These are phyloP conservation scores for Fusarium kyushuense DNA, from an alignment of 2,329 filamentous ascomycete species.

Conservation along the genomic window DNA sequence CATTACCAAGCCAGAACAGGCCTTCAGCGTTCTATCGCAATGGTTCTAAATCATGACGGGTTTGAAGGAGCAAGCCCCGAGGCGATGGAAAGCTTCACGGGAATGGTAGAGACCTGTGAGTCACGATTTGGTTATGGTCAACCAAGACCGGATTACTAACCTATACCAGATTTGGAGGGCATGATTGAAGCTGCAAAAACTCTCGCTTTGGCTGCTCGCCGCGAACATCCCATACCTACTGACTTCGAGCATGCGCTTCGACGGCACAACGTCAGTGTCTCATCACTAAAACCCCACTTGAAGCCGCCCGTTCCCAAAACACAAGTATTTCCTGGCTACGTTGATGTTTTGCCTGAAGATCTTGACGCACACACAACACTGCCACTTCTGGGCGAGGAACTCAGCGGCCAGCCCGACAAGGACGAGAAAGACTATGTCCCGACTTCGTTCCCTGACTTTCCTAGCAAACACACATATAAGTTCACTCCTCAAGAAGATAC, in stretches of 20 bases:
- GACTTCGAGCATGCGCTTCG: conserved; percentile 69
- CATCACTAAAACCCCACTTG: conserved; percentile 67
- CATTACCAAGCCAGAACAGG: conserved; percentile 53
- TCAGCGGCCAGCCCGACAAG: conserved; percentile 70
- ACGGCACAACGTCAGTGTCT: conserved; percentile 64
- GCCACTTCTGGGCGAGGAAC: conserved; percentile 64
- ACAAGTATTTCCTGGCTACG: conserved; percentile 55
- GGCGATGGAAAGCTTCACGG: conserved; percentile 69
- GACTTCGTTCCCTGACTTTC: conserved; percentile 69
- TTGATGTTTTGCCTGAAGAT: conserved; percentile 54
- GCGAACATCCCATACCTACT: conserved; percentile 64
- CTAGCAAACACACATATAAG: conserved; percentile 73
- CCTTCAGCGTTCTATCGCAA: conserved; percentile 66
- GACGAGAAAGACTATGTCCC: conserved; percentile 68
- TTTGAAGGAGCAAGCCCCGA: conserved; percentile 67
- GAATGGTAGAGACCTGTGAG: conserved; percentile 69
- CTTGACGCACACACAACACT: conserved; percentile 57
- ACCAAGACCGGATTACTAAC: conserved; percentile 9
- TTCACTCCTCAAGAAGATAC: conserved; percentile 67
- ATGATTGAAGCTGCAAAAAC: conserved; percentile 63
- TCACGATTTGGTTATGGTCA: neutral
- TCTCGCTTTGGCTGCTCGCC: conserved; percentile 62
- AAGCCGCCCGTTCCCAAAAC: conserved; percentile 62
- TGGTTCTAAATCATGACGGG: conserved; percentile 69
- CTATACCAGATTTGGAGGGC: conserved; percentile 59